These are phyloP conservation scores for Pyracantha coccinea DNA, from an alignment of 331 rosid species.

Conservation along the genomic window DNA sequence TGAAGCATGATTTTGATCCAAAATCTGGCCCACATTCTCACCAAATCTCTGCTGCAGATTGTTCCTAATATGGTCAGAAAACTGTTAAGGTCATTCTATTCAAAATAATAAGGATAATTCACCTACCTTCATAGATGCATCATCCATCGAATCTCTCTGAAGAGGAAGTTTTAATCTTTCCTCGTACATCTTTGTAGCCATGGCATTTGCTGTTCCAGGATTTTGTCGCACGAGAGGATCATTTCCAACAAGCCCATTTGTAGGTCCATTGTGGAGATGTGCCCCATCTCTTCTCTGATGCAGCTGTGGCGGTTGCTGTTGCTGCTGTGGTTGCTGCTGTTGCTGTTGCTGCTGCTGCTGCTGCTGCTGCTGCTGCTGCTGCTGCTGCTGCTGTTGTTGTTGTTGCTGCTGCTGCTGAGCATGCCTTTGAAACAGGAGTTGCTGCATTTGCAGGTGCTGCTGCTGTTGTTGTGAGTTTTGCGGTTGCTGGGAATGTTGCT, in stretches of 20 bases:
- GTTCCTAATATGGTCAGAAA: slow-evolving; percentile 19
- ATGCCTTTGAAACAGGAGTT: slow-evolving; percentile 70
- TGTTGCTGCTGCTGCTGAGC: slow-evolving; percentile 69
- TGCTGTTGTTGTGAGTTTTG: slow-evolving; percentile 48
- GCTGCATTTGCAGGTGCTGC: slow-evolving; percentile 92
- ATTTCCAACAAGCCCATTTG: slow-evolving; percentile 86
- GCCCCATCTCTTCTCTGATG: slow-evolving; percentile 86
- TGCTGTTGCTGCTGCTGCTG: slow-evolving; percentile 36
- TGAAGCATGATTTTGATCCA: slow-evolving; percentile 82
- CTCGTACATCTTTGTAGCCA: slow-evolving; percentile 94
- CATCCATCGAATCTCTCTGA: slow-evolving; percentile 91
- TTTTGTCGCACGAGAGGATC: slow-evolving; percentile 63
- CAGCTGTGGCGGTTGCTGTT: slow-evolving; percentile 36
- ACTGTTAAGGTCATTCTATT: slow-evolving; percentile 4
- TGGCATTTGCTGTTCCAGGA: slow-evolving; percentile 82
- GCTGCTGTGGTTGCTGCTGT: slow-evolving; percentile 30
- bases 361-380: slow-evolving; percentile 36
- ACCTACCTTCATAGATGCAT: slow-evolving; percentile 74
- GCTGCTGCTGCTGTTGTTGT: slow-evolving; percentile 46
- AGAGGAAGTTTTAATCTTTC: slow-evolving; percentile 78
- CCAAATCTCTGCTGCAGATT: slow-evolving; percentile 79
- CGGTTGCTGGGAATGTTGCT: slow-evolving; percentile 46
- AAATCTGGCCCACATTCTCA: slow-evolving; percentile 83
- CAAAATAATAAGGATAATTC: slow-evolving; percentile 11
- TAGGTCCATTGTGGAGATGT: slow-evolving; percentile 65